Evolutionary conservation across 2,329 filamentous ascomycete species (phyloP).

Genomic region (Monilinia laxa): DNA sequence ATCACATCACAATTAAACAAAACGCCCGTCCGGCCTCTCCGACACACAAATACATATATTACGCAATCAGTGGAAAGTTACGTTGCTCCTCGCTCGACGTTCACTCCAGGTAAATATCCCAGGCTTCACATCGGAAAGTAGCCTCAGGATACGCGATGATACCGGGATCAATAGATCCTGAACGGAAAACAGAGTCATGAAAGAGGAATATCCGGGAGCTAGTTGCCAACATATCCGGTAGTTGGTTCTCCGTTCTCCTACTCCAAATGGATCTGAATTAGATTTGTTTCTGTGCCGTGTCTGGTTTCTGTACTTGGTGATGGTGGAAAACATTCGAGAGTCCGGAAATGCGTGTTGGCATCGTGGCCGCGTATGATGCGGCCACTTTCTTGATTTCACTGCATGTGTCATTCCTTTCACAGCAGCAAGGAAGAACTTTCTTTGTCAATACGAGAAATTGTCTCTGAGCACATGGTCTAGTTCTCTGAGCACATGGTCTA

Average conservation of each 20-base stretch:
- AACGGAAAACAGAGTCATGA: background rate
- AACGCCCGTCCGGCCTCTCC: background rate
- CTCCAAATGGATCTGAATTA: background rate
- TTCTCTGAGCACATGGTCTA: background rate
- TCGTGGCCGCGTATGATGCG: background rate
- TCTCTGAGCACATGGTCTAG: background rate
- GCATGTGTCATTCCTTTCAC: slow-evolving; percentile 16
- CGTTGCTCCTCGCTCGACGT: background rate
- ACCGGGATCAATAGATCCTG: slow-evolving; percentile 7
- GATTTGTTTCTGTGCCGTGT: background rate
- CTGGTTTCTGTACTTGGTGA: background rate
- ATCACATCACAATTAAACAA: slow-evolving; percentile 5
- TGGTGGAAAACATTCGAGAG: background rate
- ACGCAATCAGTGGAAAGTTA: slow-evolving; percentile 3
- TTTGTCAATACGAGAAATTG: background rate
- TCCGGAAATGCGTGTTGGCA: slow-evolving; percentile 2
- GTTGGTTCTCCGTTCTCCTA: background rate
- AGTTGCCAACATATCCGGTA: background rate
- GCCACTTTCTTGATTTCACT: slow-evolving; percentile 15
- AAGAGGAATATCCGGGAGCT: background rate
- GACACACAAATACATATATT: background rate
- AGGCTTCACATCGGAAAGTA: slow-evolving; percentile 3
- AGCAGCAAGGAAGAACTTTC: slow-evolving; percentile 12
- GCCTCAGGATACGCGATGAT: too few species aligned
- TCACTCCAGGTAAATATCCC: slow-evolving; percentile 19